These are phyloP conservation scores for Epichloe amarillans DNA, from an alignment of 2,329 filamentous ascomycete species.

Conservation along the genomic window DNA sequence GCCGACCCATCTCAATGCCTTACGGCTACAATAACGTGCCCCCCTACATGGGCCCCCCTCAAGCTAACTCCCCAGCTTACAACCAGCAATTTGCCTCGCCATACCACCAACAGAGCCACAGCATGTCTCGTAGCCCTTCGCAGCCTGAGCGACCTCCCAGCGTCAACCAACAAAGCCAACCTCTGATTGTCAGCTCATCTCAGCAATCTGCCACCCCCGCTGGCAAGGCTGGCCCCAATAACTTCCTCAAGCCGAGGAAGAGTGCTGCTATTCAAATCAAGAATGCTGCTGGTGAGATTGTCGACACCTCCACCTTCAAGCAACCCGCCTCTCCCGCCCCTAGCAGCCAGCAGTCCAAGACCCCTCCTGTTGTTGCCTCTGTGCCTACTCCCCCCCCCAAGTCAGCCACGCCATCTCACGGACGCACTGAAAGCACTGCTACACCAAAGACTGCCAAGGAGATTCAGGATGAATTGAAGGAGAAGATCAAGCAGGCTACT, in stretches of 20 bases:
- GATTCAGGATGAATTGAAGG: conserved; percentile 69
- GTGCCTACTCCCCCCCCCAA: conserved; percentile 72
- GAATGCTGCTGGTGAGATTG: conserved; percentile 63
- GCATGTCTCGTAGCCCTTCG: conserved; percentile 74
- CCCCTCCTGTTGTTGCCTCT: conserved; percentile 58
- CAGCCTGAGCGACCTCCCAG: conserved; percentile 59
- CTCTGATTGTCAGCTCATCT: conserved; percentile 48
- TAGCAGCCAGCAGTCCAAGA: conserved; percentile 43
- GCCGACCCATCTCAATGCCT: conserved; percentile 23
- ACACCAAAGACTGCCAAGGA: conserved; percentile 64
- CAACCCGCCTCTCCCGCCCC: conserved; percentile 44
- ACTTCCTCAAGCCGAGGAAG: conserved; percentile 44
- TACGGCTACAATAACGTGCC: conserved; percentile 34
- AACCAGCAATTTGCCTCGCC: conserved; percentile 31
- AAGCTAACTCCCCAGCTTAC: conserved; percentile 36
- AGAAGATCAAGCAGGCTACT: conserved; percentile 57
- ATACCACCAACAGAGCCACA: conserved; percentile 42
- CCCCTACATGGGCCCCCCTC: conserved; percentile 36
- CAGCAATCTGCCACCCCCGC: conserved; percentile 51
- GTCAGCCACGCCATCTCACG: conserved; percentile 53
- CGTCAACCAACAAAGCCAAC: conserved; percentile 45
- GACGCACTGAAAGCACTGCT: conserved; percentile 55
- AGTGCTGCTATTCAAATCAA: conserved; percentile 74
- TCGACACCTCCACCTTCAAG: conserved; percentile 53
- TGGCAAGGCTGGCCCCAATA: conserved; percentile 30